Base-by-base conservation (phyloP, 257 asterid species). In the Petrea volubilis region DNA sequence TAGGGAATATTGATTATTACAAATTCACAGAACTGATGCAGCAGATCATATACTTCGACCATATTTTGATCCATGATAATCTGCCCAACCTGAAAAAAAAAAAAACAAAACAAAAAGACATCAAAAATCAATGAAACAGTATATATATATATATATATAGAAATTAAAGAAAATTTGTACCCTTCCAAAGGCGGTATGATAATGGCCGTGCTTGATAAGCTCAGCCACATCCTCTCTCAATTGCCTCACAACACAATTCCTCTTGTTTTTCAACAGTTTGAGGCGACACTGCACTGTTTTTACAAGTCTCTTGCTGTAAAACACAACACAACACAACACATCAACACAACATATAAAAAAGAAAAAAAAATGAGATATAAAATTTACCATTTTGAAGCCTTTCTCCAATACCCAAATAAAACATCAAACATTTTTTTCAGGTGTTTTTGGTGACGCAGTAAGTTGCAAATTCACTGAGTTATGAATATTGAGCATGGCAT, bases 321-420 rank as follows among this genome's bases (percentile, higher is more conserved):
- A 25, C 34, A 1, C 47, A 44, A 27, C 20, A 27, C 0, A 3
- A 72, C 43, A 21, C 14, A 10, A 60, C 0, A 33, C 0, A 44
- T n/a, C 33, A 27, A 0, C 2, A 28, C 11, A 63, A 52, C 10
- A 31, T 3, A 23, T 28, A 25, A 7, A 1, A 36, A 9, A 24
- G 18, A 52, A 31, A 11, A 3, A 17, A 24, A 23, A 13, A 36
- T 51, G 51, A 20, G 3, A 43, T 6, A 25, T 25, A 0, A 0
- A 1, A 15, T 20, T 7, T 70, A 92, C 98, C 97, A 92, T 84
- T 90, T 93, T 4, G 96, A 84, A 70, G 96, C 97, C 79, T 88
- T 90, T 82, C 91, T 83, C 97, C 98, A n/a, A n/a, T n/a, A 93
- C 10, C 98, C 93, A 62, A 90, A 88, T 2, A 92, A 73, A 70